A percentile compares a stretch with the other conserved stretches of the same genome.
phyloP scores from a whole-genome alignment of 768 basidiomycete species.

The Tylopilus cervinicoccineus region DNA sequence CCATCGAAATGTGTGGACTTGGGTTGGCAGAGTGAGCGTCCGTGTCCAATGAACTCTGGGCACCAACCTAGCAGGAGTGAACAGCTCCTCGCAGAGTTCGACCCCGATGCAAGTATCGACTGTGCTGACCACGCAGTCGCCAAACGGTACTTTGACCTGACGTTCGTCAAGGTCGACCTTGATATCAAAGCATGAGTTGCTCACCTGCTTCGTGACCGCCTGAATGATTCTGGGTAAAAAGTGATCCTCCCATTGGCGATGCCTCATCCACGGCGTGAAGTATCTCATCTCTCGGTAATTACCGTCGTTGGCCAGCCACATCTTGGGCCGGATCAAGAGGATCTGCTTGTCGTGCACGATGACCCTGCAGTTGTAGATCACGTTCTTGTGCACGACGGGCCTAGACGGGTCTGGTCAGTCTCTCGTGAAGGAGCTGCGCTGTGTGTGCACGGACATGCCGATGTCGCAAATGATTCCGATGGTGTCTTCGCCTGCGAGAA shows the following conservation, averaged over 20 bases:
- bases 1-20: slow-evolving; percentile 97
- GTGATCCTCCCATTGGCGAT: slow-evolving; percentile 86
- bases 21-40: background rate
- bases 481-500: slow-evolving; percentile 74
- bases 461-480: slow-evolving; percentile 92
- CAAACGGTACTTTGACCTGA: slow-evolving; percentile 88
- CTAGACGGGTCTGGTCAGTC: slow-evolving; percentile 37
- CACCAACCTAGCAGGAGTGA: slow-evolving; percentile 86
- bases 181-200: background rate
- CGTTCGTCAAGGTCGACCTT: background rate
- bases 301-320: slow-evolving; percentile 99
- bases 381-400: slow-evolving; percentile 97
- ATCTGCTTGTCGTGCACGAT: slow-evolving; percentile 85
- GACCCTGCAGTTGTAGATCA: slow-evolving; percentile 94
- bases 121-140: slow-evolving; percentile 92
- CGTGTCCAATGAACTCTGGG: no score
- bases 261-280: slow-evolving; percentile 95
- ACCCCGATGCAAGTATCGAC: slow-evolving; percentile 94
- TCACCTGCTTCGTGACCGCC: slow-evolving; percentile 83
- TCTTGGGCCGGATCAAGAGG: slow-evolving; percentile 93
- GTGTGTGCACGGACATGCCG: slow-evolving; percentile 68
- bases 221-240: slow-evolving; percentile 88
- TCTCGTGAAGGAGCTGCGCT: no score
- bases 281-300: slow-evolving; percentile 90
- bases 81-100: slow-evolving; percentile 96